Evolutionary conservation across 1,284 basidiomycete species (phyloP), one percentile per base, ranked within the genome.

Genomic region (Rhodotorula sp.): DNA sequence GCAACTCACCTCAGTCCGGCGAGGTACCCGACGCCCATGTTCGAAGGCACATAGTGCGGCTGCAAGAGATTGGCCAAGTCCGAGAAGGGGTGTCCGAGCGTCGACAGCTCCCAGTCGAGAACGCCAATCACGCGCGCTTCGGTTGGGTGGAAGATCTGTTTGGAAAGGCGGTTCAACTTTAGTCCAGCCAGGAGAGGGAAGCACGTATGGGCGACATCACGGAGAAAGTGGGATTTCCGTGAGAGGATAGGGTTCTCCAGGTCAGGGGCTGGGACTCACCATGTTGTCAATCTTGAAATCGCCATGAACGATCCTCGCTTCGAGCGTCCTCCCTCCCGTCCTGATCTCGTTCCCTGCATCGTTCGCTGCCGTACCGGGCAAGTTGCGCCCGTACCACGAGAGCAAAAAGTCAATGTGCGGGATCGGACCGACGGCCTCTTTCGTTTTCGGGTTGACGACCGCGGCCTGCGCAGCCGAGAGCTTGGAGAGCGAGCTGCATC

Each of bases 261-360:
- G 31, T 18, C 54, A n/a, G 48, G 12, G 8, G 38, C 34, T 48
- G 10, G 23, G 54, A 77, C 77, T 7, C 2, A 79, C 78, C 62
- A 98, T 81, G 80, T 98, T 99, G 81, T 99, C 95, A 31, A 97
- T 85, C 82, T 99, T 99, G 81, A 93, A 98, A 81, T 98, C 95
- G 31, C 95, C 95, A 79, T 98, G 95, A 6, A 97, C 92, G 73
- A 95, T 88, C 7, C 82, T 79, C 15, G 78, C 78, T 50, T 90
- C 86, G 64, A 87, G 83, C 5, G 43, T 63, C 52, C 62, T 55
- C n/a, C 62, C 62, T 10, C 43, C 50, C 43, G 54, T 55, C 26
- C n/a, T 23, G 19, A 48, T 31, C 19, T 47, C 43, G 28, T 21
- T 23, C 21, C 12, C 23, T 5, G 19, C 43, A 2, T 73, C 88